A percentile compares a stretch with the other conserved stretches of the same genome.
These are phyloP conservation scores for Hydrangea macrophylla DNA, from an alignment of 148 eudicot species.

Conservation along the genomic window DNA sequence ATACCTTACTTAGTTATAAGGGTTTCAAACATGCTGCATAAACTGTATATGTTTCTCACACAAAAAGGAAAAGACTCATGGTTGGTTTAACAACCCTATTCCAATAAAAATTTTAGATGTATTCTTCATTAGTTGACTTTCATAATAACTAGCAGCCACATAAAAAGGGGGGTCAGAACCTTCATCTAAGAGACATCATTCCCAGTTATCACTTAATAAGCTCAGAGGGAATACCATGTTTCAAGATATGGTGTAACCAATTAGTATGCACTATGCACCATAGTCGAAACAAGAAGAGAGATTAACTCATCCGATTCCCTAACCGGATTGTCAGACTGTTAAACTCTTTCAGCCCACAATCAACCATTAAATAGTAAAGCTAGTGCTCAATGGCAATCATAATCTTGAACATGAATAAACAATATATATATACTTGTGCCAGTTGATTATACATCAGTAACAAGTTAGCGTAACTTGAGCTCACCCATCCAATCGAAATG, in stretches of 20 bases:
- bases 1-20: neutral
- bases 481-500: conserved; percentile 90
- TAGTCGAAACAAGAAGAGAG: neutral
- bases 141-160: neutral
- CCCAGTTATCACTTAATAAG: neutral
- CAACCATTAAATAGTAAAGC: neutral
- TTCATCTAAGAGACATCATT: too few relatives aligned
- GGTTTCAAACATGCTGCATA: neutral
- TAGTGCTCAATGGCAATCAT: neutral
- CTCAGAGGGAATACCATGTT: neutral
- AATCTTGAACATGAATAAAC: neutral
- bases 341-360: too few relatives aligned
- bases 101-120: neutral
- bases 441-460: too few relatives aligned
- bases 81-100: neutral
- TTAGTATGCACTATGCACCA: neutral
- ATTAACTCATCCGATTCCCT: too few relatives aligned
- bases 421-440: neutral
- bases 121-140: neutral
- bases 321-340: too few relatives aligned
- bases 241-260: neutral
- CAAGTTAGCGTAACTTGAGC: conserved; percentile 13
- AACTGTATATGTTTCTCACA: neutral
- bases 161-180: neutral
- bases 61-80: neutral